Evolutionary conservation across 768 basidiomycete genomes (phyloP), one percentile per base, ranked within the genome.

Genomic region (Pisolithus tinctorius): DNA sequence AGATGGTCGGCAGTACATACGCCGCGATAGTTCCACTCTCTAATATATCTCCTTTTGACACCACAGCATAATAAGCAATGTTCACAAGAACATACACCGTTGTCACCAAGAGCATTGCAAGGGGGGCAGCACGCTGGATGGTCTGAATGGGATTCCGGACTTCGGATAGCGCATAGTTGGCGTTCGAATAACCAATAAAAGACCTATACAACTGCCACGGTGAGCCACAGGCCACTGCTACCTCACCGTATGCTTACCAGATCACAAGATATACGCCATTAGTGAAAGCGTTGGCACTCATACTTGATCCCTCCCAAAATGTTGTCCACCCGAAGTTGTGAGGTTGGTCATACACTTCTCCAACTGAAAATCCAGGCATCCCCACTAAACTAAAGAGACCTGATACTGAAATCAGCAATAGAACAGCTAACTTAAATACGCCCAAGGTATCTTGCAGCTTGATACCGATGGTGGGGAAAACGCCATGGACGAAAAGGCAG

Each of bases 121-220:
- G 59, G 0, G 86, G 84, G 1, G 82, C 84, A 0, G 86, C 88
- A 9, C 76, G 70, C 59, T 82, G 86, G 61, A 90, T 78, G 1
- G 86, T 88, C 38, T 76, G 73, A 4, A 88, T 75, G 1, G 86
- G 88, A 55, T 88, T 76, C 23, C 74, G 74, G 6, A 86, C 72
- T 60, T 90, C 86, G 4, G 83, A 84, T 4, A 89, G 69, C 0
- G 81, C 83, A 55, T 86, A 87, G 59, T 88, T 87, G 8, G 84
- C 85, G 51, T 84, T 86, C 2, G 80, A 78, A 60, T 87, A 90
- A 0, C 87, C 87, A 44, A 78, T 74, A 60, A 81, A 86, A 0
- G 83, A 82, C 85, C 85, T 86, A 39, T 10, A 57, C 6, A 48
- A 44, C 8, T 3, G 23, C 6, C 34, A 31, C 38, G 5, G 49